A percentile compares a stretch with the other conserved stretches of the same genome.
These are phyloP conservation scores for Acorus gramineus DNA, from an alignment of 106 monocot genomes.

Conservation along the genomic window DNA sequence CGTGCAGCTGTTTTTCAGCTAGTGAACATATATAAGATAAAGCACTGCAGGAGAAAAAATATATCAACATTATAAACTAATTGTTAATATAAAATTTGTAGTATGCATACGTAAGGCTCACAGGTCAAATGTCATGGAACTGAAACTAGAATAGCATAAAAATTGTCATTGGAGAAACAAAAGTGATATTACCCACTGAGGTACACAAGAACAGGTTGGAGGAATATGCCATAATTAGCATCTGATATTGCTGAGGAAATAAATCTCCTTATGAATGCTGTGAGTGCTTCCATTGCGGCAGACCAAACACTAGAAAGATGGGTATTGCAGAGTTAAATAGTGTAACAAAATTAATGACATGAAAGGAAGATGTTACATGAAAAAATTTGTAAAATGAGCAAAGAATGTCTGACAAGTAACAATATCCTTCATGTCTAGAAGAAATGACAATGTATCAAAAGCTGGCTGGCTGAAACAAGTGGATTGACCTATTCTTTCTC, in stretches of 20 bases:
- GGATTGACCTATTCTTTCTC: too few species aligned
- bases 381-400: too few species aligned
- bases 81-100: too few species aligned
- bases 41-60: slow-evolving; percentile 44
- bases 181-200: slow-evolving; percentile 51
- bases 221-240: slow-evolving; percentile 41
- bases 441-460: too few species aligned
- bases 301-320: slow-evolving; percentile 56
- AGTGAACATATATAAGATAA: slow-evolving; percentile 53
- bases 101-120: too few species aligned
- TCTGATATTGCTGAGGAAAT: slow-evolving; percentile 29
- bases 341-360: background rate
- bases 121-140: too few species aligned
- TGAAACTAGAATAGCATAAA: too few species aligned
- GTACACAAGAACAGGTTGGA: slow-evolving; percentile 92
- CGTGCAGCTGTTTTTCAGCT: slow-evolving; percentile 32
- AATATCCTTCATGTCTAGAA: too few species aligned
- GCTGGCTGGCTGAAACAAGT: too few species aligned
- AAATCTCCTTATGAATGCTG: slow-evolving; percentile 82
- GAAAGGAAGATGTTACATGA: too few species aligned
- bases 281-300: slow-evolving; percentile 80
- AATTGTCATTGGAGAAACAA: background rate
- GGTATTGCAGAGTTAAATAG: slow-evolving; percentile 1
- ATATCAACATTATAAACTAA: too few species aligned
- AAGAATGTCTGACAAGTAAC: too few species aligned